Percentiles rank a stretch among this genome's conserved stretches.
These are phyloP conservation scores for Chloris gayana DNA, from an alignment of 176 grass and related monocot genomes.

Conservation along the genomic window DNA sequence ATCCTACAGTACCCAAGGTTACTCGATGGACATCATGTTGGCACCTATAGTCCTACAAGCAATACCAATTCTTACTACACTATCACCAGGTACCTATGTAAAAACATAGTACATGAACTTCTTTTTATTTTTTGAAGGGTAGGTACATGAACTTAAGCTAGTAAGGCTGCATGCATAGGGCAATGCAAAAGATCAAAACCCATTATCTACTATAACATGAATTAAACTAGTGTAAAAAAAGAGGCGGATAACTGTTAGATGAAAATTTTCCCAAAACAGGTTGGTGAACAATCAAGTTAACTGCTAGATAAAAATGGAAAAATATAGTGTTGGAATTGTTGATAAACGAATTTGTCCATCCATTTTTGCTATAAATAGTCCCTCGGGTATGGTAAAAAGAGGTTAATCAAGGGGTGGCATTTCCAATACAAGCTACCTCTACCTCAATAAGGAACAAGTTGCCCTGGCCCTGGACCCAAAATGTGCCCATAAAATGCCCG, in stretches of 20 bases:
- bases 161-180: background rate
- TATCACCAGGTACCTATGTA: background rate
- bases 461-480: background rate
- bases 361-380: too few relatives aligned
- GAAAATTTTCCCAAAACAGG: background rate
- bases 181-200: background rate
- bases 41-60: background rate
- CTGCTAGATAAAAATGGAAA: slow-evolving; percentile 1
- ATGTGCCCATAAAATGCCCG: background rate
- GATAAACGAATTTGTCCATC: background rate
- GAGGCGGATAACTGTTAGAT: background rate
- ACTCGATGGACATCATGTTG: background rate
- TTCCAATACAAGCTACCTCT: background rate
- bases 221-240: background rate
- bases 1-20: background rate
- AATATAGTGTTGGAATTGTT: background rate
- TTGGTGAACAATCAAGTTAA: slow-evolving; percentile 10
- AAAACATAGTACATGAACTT: too few relatives aligned
- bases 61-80: too few relatives aligned
- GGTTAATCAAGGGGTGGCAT: background rate
- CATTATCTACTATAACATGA: background rate
- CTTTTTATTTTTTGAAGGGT: too few relatives aligned
- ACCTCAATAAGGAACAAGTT: background rate
- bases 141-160: background rate
- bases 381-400: too few relatives aligned